Conservation (phyloP, 139 green algal species). For the Mesotaenium endlicherianum region DNA sequence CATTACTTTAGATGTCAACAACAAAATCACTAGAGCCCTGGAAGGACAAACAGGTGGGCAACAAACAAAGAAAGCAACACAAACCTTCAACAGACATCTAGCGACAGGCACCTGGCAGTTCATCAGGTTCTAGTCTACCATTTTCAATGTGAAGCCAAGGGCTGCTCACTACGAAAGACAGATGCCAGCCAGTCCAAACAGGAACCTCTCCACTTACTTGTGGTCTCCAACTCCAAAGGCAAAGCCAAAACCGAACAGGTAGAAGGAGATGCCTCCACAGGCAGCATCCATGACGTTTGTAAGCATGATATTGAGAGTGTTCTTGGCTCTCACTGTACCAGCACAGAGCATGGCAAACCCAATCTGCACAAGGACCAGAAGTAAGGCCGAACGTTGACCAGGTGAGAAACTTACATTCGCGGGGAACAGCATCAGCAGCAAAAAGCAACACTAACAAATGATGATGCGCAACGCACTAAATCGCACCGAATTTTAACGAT, state of each 20-base stretch:
- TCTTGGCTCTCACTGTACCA: constrained; percentile 80
- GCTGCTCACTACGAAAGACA: too few relatives aligned
- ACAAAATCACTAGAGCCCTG: too few relatives aligned
- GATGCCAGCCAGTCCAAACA: too few relatives aligned
- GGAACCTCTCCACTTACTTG: not conserved
- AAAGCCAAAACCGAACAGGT: constrained; percentile 64
- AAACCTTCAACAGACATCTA: too few relatives aligned
- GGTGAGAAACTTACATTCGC: too few relatives aligned
- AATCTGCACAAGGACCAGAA: constrained; percentile 76
- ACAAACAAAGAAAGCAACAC: too few relatives aligned
- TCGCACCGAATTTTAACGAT: not conserved
- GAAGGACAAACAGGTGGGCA: too few relatives aligned
- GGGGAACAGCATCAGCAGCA: not conserved
- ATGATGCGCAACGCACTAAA: not conserved
- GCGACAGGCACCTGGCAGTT: too few relatives aligned
- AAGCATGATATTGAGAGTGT: constrained; percentile 89
- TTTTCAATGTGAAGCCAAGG: too few relatives aligned
- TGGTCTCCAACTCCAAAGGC: constrained; percentile 60
- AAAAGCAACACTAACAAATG: not conserved
- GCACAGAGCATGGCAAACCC: constrained; percentile 89
- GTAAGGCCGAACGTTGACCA: constrained; percentile 47
- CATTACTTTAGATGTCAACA: too few relatives aligned
- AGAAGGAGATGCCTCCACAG: constrained; percentile 69
- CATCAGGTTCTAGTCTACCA: too few relatives aligned
- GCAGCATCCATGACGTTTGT: constrained; percentile 79